Percentiles rank a stretch among this genome's conserved stretches.
phyloP scores from a whole-genome alignment of 2,329 filamentous ascomycete species.

The Metarhizium anisopliae region DNA sequence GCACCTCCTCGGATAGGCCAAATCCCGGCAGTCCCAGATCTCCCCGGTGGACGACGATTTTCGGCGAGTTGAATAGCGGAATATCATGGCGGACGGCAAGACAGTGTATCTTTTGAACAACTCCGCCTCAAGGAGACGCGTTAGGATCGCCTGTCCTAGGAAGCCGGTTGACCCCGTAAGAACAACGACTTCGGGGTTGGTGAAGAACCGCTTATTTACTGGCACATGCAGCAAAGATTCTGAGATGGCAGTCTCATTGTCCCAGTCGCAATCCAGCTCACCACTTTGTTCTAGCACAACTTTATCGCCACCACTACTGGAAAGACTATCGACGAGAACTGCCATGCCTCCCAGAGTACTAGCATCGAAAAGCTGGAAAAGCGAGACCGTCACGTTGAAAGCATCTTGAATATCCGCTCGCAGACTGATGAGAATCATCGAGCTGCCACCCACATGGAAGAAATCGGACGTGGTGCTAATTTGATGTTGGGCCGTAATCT shows the following conservation, averaged over 20 bases:
- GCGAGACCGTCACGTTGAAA: background rate
- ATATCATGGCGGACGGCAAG: conserved; percentile 25
- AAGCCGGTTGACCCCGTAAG: conserved; percentile 32
- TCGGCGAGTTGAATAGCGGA: conserved; percentile 8
- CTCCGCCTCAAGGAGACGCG: conserved; percentile 21
- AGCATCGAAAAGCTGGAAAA: background rate
- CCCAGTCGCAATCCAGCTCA: background rate
- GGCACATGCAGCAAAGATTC: background rate
- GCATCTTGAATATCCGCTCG: background rate
- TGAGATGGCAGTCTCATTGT: background rate
- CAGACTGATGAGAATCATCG: background rate
- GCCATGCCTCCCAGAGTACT: background rate
- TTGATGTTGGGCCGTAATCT: background rate
- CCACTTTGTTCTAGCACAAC: background rate
- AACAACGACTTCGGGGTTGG: background rate
- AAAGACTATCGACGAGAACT: background rate
- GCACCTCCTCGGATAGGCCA: conserved; percentile 22
- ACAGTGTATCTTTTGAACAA: conserved; percentile 31
- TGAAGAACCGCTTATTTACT: background rate
- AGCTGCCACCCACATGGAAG: background rate
- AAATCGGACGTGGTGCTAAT: background rate
- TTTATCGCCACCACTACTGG: background rate
- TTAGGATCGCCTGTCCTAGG: conserved; percentile 30
- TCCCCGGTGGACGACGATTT: conserved; percentile 26
- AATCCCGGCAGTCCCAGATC: conserved; percentile 24